Evolutionary conservation across 2,329 filamentous ascomycete genomes (phyloP), one percentile per base, ranked within the genome.

Genomic region (Capronia coronata): DNA sequence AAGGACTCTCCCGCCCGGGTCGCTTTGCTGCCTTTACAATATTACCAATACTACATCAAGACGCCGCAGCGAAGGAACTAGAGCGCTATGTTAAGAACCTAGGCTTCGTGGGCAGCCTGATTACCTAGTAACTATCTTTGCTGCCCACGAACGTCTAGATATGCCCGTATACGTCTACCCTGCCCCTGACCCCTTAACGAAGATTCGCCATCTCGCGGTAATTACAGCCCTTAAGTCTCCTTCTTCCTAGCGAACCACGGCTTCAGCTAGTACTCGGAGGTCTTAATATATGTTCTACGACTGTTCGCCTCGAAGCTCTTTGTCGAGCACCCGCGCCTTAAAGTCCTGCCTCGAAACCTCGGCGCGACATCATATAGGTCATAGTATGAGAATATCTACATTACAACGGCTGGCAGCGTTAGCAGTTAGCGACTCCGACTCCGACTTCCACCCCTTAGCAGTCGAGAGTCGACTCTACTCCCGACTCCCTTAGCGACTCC

Each of bases 321-420:
- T 51, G 78, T 81, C 60, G 64, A 67, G 6, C 74, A 72, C 45
- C 77, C 77, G 0, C 64, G 62, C 23, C 59, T 82, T 13, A 79
- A 79, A 59, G 65, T 82, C 37, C 65, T 81, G 2, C 44, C 7
- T 38, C 45, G 8, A 42, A 37, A 11, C 54, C 54, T 0, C 23
- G 34, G 25, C 47, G 54, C 4, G 51, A 56, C 27, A 73, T 80
- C 40, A 59, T 63, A 10, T 66, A 76, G 9, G 75, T 80, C 1
- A n/a, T 82, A 74, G 69, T 68, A 74, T 39, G 64, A 71, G 50
- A 82, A 82, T 49, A 64, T 81, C 9, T 80, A 75, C 72, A 62
- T 82, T 21, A 80, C 77, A 1, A 79, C 77, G 2, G 75, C 71
- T 44, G 78, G 78, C 2, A n/a, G n/a, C n/a, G n/a, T n/a, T n/a